Conservation (phyloP, 2,329 filamentous ascomycete species). For the Penicillium sp. region DNA sequence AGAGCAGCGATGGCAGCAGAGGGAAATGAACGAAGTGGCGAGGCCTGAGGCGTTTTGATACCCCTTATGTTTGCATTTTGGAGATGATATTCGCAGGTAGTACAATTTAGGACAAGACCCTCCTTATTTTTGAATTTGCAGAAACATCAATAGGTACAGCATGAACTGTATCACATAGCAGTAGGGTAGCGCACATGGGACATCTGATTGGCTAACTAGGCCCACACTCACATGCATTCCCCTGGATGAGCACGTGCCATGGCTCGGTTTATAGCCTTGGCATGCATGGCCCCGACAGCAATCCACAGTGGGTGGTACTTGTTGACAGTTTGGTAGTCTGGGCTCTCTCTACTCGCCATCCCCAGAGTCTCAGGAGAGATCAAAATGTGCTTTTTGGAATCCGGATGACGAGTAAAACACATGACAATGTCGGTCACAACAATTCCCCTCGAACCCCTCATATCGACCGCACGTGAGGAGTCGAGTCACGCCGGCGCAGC, state of each 20-base stretch:
- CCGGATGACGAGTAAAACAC: not conserved
- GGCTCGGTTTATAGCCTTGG: not conserved
- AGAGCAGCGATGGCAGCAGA: slow-evolving; percentile 31
- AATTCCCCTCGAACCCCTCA: slow-evolving; percentile 9
- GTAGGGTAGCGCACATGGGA: too few species aligned
- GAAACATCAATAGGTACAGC: not conserved
- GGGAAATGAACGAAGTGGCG: not conserved
- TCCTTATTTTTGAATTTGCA: not conserved
- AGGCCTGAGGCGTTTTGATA: slow-evolving; percentile 1
- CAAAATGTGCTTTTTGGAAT: slow-evolving; percentile 1
- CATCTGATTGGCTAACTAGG: too few species aligned
- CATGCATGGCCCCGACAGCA: not conserved
- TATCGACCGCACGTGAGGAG: slow-evolving; percentile 5
- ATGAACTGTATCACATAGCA: too few species aligned
- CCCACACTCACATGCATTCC: too few species aligned
- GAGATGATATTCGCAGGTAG: not conserved
- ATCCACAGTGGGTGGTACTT: not conserved
- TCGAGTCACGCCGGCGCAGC: slow-evolving; percentile 5
- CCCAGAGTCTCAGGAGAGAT: too few species aligned
- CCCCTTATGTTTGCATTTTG: not conserved
- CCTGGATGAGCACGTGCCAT: too few species aligned
- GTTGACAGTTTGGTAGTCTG: not conserved
- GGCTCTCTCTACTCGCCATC: not conserved
- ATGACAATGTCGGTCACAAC: slow-evolving; percentile 8
- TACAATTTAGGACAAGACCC: not conserved